A percentile compares a stretch with the other conserved stretches of the same genome.
These are phyloP conservation scores for Suillus paluster DNA, from an alignment of 768 basidiomycete species.

Conservation along the genomic window DNA sequence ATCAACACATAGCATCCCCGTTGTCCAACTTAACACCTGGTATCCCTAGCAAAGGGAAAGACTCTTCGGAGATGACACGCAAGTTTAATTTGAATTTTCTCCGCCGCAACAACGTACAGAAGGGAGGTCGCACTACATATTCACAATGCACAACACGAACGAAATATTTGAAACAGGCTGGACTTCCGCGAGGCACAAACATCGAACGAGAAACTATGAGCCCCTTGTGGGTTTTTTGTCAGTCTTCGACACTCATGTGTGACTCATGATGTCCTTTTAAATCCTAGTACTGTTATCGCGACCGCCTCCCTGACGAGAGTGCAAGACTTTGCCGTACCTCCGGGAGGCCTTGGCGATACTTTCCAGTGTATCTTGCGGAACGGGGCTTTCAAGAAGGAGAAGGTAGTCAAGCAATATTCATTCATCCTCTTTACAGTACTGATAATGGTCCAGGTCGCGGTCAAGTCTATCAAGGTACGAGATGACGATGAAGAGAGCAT, in stretches of 20 bases:
- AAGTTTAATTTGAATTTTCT: neutral
- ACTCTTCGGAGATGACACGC: neutral
- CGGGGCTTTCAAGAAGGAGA: neutral
- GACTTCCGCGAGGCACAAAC: neutral
- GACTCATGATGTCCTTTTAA: neutral
- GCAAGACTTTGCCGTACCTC: neutral
- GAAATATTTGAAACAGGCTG: neutral
- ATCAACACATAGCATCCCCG: neutral
- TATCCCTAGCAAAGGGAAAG: neutral
- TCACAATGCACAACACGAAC: neutral
- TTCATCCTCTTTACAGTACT: neutral
- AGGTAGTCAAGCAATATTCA: neutral
- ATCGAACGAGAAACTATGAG: neutral
- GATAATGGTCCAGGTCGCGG: neutral
- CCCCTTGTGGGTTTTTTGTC: neutral
- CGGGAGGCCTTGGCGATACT: neutral
- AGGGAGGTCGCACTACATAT: neutral
- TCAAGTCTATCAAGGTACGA: constrained; percentile 5
- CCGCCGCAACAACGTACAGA: neutral
- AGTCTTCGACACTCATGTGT: neutral
- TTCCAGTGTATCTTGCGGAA: neutral
- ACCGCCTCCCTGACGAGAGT: neutral
- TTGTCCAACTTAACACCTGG: neutral
- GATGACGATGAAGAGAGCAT: neutral
- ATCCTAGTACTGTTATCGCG: neutral